Evolutionary conservation across 1,139 yeast species (phyloP), one percentile per base, ranked within the genome.

Genomic region (Blastobotrys malaysiensis): DNA sequence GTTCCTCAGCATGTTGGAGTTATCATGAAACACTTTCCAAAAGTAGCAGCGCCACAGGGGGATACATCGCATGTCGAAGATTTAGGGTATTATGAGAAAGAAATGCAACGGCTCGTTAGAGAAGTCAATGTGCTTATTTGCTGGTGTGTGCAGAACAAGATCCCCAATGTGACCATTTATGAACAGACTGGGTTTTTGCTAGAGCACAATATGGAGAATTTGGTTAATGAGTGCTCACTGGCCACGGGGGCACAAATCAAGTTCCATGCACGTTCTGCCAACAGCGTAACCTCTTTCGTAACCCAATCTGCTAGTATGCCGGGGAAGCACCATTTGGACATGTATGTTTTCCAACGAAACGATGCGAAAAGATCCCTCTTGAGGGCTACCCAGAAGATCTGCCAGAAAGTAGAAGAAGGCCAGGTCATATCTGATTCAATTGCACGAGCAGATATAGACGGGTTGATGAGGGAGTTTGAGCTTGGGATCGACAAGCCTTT

Each of bases 121-220:
- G 63, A 63, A 39, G 59, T 61, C n/a, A 54, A 59, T n/a, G 58
- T 56, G 19, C 49, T 64, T 47, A 56, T 64, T 14, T 53, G 57
- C 14, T 58, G 61, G 57, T 52, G 60, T 6, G 44, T 58, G 2
- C 52, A 53, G 19, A 56, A 61, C 9, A 48, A 55, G 1, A 45
- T 65, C 20, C 52, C 54, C 9, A 51, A 57, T 13, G 52, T 66
- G 27, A 57, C 62, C 13, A 51, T 66, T 24, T 64, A 59, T 49
- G 69, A 65, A 47, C 48, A 61, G 20, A 21, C 51, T 22, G 56
- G 56, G n/a, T 45, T 48, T 26, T 43, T 45, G 20, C 3, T 45
- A 3, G 45, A 45, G n/a, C 27, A 27, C n/a, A 51, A 48, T n/a
- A 20, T 20, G 14, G 49, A 48, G 26, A 13, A 18, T 2, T 11